A percentile compares a stretch with the other conserved stretches of the same genome.
These are phyloP conservation scores for Phytopythium boreale DNA, from an alignment of 352 stramenopile genomes.

Conservation along the genomic window DNA sequence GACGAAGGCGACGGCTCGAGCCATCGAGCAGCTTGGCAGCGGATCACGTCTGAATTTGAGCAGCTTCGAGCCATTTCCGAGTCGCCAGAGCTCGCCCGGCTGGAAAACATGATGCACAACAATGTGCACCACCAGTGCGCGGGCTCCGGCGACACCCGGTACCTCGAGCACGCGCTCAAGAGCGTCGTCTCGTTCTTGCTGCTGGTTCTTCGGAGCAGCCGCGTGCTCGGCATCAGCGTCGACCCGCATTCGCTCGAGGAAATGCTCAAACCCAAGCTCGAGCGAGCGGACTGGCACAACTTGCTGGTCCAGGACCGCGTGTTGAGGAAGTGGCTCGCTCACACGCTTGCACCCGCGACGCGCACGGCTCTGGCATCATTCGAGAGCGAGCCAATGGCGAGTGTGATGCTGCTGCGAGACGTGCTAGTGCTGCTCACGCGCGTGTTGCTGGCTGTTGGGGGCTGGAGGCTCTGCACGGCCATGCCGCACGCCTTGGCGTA, in stretches of 20 bases:
- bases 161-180: conserved; percentile 32
- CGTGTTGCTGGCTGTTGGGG: conserved; percentile 38
- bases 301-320: conserved; percentile 26
- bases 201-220: not conserved
- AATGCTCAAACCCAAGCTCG: conserved; percentile 8
- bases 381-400: not conserved
- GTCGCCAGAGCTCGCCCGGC: conserved; percentile 27
- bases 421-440: conserved; percentile 38
- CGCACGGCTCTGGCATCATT: conserved; percentile 5
- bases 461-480: conserved; percentile 40
- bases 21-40: conserved; percentile 18
- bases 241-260: not conserved
- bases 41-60: conserved; percentile 18
- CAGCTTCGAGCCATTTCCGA: conserved; percentile 20
- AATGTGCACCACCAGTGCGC: conserved; percentile 56
- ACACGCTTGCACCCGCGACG: conserved; percentile 20
- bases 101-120: conserved; percentile 53
- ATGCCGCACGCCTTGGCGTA: conserved; percentile 36
- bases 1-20: conserved; percentile 1
- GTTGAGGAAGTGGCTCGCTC: conserved; percentile 32
- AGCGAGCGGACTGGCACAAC: conserved; percentile 2
- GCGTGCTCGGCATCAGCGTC: not conserved
- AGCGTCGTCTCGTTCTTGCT: conserved; percentile 4
- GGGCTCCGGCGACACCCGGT: conserved; percentile 17
- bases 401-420: conserved; percentile 29